These are phyloP conservation scores for Boletus edulis DNA, from an alignment of 768 basidiomycete genomes.

Conservation along the genomic window DNA sequence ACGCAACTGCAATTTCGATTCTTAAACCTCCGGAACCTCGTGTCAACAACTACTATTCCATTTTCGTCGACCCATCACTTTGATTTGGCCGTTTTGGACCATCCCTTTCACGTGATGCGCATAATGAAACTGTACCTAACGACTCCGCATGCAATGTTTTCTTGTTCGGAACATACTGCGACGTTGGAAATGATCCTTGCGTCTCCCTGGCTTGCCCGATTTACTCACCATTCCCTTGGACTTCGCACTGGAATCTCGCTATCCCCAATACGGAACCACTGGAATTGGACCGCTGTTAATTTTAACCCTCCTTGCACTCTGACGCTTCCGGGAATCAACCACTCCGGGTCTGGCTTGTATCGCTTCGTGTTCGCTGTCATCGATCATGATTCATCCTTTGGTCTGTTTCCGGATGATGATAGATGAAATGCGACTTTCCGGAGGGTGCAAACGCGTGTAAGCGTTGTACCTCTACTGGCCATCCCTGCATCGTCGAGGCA, in stretches of 20 bases:
- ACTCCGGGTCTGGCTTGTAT: not conserved
- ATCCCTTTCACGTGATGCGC: not conserved
- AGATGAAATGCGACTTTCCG: conserved; percentile 90
- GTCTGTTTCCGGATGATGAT: conserved; percentile 11
- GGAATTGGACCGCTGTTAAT: conserved; percentile 6
- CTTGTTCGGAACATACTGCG: conserved; percentile 16
- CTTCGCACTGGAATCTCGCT: conserved; percentile 1
- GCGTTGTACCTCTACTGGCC: conserved; percentile 69
- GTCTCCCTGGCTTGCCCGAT: not conserved
- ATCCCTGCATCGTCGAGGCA: conserved; percentile 81
- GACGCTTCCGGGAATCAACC: conserved; percentile 3
- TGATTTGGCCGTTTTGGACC: not conserved
- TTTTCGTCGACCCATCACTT: conserved; percentile 5
- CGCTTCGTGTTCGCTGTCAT: conserved; percentile 3
- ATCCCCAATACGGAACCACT: conserved; percentile 12
- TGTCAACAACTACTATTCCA: conserved; percentile 10
- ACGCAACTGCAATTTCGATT: conserved; percentile 23
- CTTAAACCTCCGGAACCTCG: conserved; percentile 28
- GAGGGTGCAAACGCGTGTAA: conserved; percentile 71
- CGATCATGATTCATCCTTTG: conserved; percentile 11
- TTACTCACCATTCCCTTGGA: conserved; percentile 3
- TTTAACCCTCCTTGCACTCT: conserved; percentile 3
- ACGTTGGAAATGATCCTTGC: conserved; percentile 6
- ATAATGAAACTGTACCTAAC: not conserved
- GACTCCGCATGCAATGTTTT: not conserved